These are phyloP conservation scores for Stereocaulon alpinum DNA, from an alignment of 495 filamentous ascomycete genomes.

Conservation along the genomic window DNA sequence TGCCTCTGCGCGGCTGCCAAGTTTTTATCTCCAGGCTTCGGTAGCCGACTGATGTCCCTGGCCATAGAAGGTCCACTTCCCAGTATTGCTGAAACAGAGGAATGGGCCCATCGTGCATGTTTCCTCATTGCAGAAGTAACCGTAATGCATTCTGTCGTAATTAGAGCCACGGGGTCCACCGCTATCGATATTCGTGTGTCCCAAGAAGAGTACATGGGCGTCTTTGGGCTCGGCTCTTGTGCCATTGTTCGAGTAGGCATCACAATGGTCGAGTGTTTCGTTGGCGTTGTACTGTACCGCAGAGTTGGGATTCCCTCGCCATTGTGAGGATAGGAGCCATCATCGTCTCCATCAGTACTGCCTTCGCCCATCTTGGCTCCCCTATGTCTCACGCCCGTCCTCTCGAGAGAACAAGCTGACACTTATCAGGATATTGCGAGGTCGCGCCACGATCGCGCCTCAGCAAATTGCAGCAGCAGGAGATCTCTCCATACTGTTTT, in stretches of 20 bases:
- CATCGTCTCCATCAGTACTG: neutral
- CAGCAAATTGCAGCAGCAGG: neutral
- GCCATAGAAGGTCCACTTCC: conserved; percentile 51
- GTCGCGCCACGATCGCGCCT: neutral
- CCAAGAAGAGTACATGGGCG: neutral
- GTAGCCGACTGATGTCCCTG: conserved; percentile 12
- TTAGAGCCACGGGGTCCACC: conserved; percentile 85
- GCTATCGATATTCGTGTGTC: conserved; percentile 52
- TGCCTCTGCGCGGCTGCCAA: neutral
- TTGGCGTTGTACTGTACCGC: neutral
- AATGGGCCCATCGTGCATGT: conserved; percentile 91
- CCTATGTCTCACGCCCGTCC: neutral
- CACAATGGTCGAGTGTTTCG: neutral
- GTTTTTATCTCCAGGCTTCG: conserved; percentile 1
- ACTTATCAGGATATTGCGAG: neutral
- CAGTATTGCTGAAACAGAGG: conserved; percentile 90
- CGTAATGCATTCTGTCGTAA: conserved; percentile 97
- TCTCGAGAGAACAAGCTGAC: neutral
- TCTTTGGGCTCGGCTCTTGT: neutral
- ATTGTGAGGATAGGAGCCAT: neutral
- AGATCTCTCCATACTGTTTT: neutral
- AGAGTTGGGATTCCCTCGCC: neutral
- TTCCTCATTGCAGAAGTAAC: conserved; percentile 98
- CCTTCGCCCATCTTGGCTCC: neutral
- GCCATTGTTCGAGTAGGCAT: conserved; percentile 2